Evolutionary conservation across 2,329 filamentous ascomycete species (phyloP), one percentile per base, ranked within the genome.

Genomic region (Atkinsonella texensis): DNA sequence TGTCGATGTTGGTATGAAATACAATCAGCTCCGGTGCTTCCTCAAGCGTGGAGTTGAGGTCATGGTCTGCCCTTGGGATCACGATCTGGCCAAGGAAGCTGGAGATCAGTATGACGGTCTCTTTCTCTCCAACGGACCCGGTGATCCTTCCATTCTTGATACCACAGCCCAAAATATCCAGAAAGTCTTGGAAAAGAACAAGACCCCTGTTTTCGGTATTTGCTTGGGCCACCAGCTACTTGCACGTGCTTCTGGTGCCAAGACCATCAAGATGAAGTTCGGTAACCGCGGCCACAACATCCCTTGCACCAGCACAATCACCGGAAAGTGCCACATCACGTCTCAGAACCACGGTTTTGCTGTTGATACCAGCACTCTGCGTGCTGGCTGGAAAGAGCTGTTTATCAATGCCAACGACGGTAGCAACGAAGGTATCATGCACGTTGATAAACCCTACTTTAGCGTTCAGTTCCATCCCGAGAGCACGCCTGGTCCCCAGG

Each of bases 381-480:
- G 87, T 10, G 66, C 78, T 13, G 87, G 83, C 55, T 98, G 93
- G 93, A 81, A 85, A 60, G 93, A 97, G 71, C 80, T 97, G 10
- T 98, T 97, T 59, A 86, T 97, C 63, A 98, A 98, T 64, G 91
- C 93, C 69, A 98, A 98, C 68, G 93, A 98, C 61, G 87, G 88
- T 60, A 96, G 88, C 71, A 98, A 98, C 69, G 93, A 98, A 74
- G 93, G 93, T 71, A 96, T 98, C 64, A 85, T 90, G 69, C 89
- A 97, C 68, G 73, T 79, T 47, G 80, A 74, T 67, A 86, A 84
- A 63, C 93, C 93, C 49, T 94, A 91, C 73, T 98, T 98, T 77
- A 96, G 89, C 75, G 93, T 97, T n/a, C 93, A 98, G 67, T 98
- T 98, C 73, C 93, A 98, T 65, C 93, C 93, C 0, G 93, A 98